Evolutionary conservation across 1,284 basidiomycete genomes (phyloP).

Genomic region (Testicularia cyperi): DNA sequence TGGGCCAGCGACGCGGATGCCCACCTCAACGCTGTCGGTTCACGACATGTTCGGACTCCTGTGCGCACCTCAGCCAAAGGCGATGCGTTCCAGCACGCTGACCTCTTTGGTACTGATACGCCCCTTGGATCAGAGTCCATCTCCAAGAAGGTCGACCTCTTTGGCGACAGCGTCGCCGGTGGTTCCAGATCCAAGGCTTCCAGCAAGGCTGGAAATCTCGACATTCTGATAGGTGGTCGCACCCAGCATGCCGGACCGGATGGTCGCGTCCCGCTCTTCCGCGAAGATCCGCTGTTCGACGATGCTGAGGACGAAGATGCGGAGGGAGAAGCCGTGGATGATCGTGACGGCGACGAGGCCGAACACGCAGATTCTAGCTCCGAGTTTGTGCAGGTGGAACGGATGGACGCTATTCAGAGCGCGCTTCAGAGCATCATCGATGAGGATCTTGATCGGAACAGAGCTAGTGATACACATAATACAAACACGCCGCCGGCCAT

Average conservation of each 20-base stretch:
- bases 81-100: slow-evolving; percentile 10
- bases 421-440: slow-evolving; percentile 93
- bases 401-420: slow-evolving; percentile 70
- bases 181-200: slow-evolving; percentile 27
- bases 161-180: slow-evolving; percentile 21
- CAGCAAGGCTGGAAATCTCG: slow-evolving; percentile 39
- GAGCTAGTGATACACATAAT: too few relatives aligned
- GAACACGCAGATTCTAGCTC: too few relatives aligned
- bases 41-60: too few relatives aligned
- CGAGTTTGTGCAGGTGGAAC: slow-evolving; percentile 31
- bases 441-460: slow-evolving; percentile 57
- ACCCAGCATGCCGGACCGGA: slow-evolving; percentile 38
- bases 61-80: too few relatives aligned
- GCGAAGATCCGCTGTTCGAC: slow-evolving; percentile 46
- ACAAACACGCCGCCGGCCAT: too few relatives aligned
- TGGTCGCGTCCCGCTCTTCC: slow-evolving; percentile 41
- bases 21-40: too few relatives aligned
- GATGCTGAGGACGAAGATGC: slow-evolving; percentile 31
- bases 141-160: slow-evolving; percentile 12
- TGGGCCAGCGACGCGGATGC: too few relatives aligned
- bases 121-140: slow-evolving; percentile 9
- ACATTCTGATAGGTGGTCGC: slow-evolving; percentile 43
- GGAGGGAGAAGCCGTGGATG: slow-evolving; percentile 14
- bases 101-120: slow-evolving; percentile 32
- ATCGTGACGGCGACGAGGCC: slow-evolving; percentile 15